These are phyloP conservation scores for Blastomyces parvus DNA, from an alignment of 2,329 filamentous ascomycete species.

Conservation along the genomic window DNA sequence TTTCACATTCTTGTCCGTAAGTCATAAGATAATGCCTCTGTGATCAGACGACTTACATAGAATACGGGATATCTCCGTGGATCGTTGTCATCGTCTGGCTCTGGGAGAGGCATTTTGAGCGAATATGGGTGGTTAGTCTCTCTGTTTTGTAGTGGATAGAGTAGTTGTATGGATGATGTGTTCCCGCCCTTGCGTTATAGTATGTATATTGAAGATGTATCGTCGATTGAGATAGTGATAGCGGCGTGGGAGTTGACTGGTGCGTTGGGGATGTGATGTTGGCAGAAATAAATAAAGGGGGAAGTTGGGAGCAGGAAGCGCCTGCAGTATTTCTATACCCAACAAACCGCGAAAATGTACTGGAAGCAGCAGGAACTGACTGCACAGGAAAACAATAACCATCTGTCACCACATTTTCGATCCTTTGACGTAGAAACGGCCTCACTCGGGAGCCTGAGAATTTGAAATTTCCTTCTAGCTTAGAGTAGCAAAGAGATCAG, in stretches of 20 bases:
- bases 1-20: background rate
- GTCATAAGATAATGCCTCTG: too few species aligned
- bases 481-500: background rate
- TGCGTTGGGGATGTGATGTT: background rate
- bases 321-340: background rate
- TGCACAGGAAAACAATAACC: background rate
- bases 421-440: background rate
- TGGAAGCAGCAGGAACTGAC: constrained; percentile 1
- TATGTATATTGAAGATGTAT: background rate
- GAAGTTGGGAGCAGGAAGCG: background rate
- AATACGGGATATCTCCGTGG: background rate
- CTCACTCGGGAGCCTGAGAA: background rate
- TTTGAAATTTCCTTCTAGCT: background rate
- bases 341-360: background rate
- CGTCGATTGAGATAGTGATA: background rate
- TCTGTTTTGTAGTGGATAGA: background rate
- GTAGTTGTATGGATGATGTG: background rate
- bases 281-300: background rate
- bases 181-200: background rate
- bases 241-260: background rate
- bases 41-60: background rate
- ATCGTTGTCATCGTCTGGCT: background rate
- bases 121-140: background rate
- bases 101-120: background rate
- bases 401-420: background rate